Conservation (phyloP, 192 early-diverging fungal genomes). For the Phlyctochytrium bullatum region DNA sequence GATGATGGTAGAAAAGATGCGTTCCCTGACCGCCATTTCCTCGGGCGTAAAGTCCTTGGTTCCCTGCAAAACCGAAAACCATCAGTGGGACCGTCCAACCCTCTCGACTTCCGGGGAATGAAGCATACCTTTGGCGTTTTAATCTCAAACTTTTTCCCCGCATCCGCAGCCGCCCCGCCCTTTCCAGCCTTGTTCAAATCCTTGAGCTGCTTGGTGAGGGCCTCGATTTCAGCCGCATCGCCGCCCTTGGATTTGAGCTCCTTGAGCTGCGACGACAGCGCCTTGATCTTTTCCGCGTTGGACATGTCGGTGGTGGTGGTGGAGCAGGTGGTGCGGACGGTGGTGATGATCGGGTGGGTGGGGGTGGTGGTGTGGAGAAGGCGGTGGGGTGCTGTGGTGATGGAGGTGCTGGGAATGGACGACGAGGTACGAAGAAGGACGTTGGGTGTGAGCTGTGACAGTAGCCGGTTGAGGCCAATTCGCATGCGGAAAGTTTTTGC, state of each 20-base stretch:
- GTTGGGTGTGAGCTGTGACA: no score
- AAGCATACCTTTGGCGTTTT: constrained; percentile 73
- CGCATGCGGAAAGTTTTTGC: no score
- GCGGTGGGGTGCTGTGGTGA: neutral
- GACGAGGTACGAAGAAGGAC: no score
- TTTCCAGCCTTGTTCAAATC: neutral
- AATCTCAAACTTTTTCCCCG: constrained; percentile 53
- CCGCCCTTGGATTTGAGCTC: constrained; percentile 50
- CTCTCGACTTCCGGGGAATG: no score
- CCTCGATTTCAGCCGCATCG: neutral
- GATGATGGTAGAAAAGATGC: constrained; percentile 86
- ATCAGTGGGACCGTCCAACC: constrained; percentile 1
- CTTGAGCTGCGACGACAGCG: constrained; percentile 66
- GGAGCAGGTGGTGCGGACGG: neutral
- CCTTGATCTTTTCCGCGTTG: constrained; percentile 19
- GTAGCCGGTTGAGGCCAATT: no score
- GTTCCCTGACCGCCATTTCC: constrained; percentile 96
- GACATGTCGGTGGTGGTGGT: neutral
- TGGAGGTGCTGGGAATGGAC: neutral
- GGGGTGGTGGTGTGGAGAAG: neutral
- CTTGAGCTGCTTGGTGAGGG: neutral
- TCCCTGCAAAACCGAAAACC: constrained; percentile 49
- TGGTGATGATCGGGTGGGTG: neutral
- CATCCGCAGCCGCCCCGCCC: constrained; percentile 21
- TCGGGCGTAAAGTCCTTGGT: constrained; percentile 93